Base-by-base conservation (phyloP, 495 filamentous ascomycete species). In the Venustampulla echinocandica region DNA sequence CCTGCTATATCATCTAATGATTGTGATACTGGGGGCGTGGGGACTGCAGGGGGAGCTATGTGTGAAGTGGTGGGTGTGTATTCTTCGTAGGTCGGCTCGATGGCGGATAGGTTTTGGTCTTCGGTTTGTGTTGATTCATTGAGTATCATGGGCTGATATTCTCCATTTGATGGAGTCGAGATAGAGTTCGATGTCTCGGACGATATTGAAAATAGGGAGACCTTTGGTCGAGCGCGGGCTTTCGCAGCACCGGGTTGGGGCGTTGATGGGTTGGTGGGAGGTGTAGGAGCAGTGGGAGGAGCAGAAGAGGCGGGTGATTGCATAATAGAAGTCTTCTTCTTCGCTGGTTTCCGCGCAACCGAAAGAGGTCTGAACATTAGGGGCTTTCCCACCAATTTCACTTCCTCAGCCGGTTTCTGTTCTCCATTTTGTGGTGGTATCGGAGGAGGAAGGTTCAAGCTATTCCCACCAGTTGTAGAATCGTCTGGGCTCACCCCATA, bases 301-400 rank as follows among this genome's bases (percentile, higher is more conserved):
- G 49, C 18, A n/a, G 42, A 6, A 22, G 47, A 47, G 45, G 3
- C 18, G n/a, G n/a, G n/a, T n/a, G n/a, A n/a, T n/a, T n/a, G n/a
- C 18, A 23, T 32, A 3, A 41, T 22, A 19, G 44, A 22, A 22
- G 61, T 49, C 58, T 73, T 80, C 65, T 85, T 87, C 69, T 85
- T 87, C 47, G 69, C 64, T n/a, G 71, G 70, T 37, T 81, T 84
- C 33, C 83, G 69, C 15, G 75, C 74, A 7, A 94, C 87, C 2
- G 87, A 93, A 19, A 95, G 62, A 1, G 89, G 89, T 60, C 82
- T 87, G 64, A 96, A 95, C 77, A 87, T 88, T 57, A 85, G 77
- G 17, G 85, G 73, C 51, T 87, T 90, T 4, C 83, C 85, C 28
- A 81, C 75, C 13, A 84, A 53, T 58, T 87, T 82, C 10, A 83